Evolutionary conservation across 345 rosid species (phyloP).

Genomic region (Brassica napus): Da-Ae NC_063440.1:16002001-16002500

Average conservation of each 20-base stretch:
- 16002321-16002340: constrained; percentile 63
- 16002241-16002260: not conserved
- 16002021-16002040: constrained; percentile 12
- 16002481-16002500: constrained; percentile 33
- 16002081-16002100: constrained; percentile 2
- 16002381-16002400: constrained; percentile 28
- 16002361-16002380: not conserved
- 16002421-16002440: constrained; percentile 32
- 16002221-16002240: not conserved
- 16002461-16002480: constrained; percentile 40
- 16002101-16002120: constrained; percentile 13
- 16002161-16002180: not conserved
- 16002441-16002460: constrained; percentile 27
- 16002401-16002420: constrained; percentile 30
- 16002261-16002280: not conserved
- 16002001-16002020: not conserved
- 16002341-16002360: constrained; percentile 39
- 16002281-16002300: constrained; percentile 43
- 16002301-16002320: constrained; percentile 40
- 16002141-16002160: constrained; percentile 25
- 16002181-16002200: constrained; percentile 17
- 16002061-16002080: not conserved
- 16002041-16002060: constrained; percentile 5
- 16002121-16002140: constrained; percentile 20
- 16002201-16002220: constrained; percentile 6